A percentile compares a stretch with the other conserved stretches of the same genome.
These are phyloP conservation scores for Candida argentea DNA, from an alignment of 805 yeast genomes.

Conservation along the genomic window DNA sequence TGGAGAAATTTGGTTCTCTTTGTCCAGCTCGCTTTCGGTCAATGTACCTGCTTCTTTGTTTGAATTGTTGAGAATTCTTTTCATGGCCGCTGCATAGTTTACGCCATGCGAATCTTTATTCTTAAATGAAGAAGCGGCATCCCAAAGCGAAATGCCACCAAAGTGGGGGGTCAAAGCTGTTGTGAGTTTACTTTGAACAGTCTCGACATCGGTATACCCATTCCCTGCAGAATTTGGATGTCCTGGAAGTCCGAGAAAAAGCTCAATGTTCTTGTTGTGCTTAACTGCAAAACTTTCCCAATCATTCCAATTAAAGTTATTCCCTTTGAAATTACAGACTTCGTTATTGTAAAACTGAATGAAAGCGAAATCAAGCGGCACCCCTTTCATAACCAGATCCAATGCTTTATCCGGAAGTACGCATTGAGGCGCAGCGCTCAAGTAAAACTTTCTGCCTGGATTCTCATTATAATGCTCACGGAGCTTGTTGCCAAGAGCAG, in stretches of 20 bases:
- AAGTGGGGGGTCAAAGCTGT: constrained; percentile 14
- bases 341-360: constrained; percentile 32
- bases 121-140: constrained; percentile 19
- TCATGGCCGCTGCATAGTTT: constrained; percentile 10
- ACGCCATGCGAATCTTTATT: constrained; percentile 7
- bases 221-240: constrained; percentile 25
- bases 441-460: constrained; percentile 47
- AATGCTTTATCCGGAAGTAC: constrained; percentile 27
- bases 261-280: constrained; percentile 21
- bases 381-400: constrained; percentile 16
- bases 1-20: too few relatives aligned
- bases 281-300: constrained; percentile 23
- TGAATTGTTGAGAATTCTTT: constrained; percentile 8
- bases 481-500: constrained; percentile 12
- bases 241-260: constrained; percentile 29
- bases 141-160: constrained; percentile 31
- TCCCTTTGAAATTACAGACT: constrained; percentile 23
- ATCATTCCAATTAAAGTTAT: constrained; percentile 24
- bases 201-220: constrained; percentile 14
- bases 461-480: constrained; percentile 14
- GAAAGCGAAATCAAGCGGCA: constrained; percentile 25
- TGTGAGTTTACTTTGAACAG: constrained; percentile 10
- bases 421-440: constrained; percentile 32
- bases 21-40: too few relatives aligned
- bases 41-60: too few relatives aligned